Conservation (phyloP, 176 grass and related monocot genomes). For the Lolium perenne region DNA sequence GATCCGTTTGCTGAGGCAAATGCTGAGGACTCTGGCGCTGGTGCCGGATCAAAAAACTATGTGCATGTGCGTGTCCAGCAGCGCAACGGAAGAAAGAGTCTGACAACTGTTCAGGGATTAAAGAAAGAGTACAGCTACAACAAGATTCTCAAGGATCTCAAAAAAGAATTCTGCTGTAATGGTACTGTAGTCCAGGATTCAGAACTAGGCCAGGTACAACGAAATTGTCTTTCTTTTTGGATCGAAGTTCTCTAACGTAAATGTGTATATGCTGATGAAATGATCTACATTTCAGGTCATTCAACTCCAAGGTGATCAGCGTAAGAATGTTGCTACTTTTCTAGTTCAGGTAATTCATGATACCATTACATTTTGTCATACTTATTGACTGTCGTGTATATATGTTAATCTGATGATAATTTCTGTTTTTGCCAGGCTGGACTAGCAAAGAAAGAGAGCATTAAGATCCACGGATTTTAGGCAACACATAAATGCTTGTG, state of each 20-base stretch:
- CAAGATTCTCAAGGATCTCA: constrained; percentile 71
- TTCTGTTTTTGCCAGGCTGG: constrained; percentile 48
- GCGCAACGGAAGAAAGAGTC: constrained; percentile 76
- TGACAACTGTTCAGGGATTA: constrained; percentile 71
- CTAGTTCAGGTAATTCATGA: constrained; percentile 52
- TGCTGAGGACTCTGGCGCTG: constrained; percentile 65
- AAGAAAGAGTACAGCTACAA: constrained; percentile 78
- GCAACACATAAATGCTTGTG: not conserved
- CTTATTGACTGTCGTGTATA: not conserved
- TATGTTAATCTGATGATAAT: not conserved
- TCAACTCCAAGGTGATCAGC: constrained; percentile 73
- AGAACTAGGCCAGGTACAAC: constrained; percentile 67
- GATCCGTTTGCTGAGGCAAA: constrained; percentile 72
- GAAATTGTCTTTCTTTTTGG: not conserved
- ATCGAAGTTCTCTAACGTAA: not conserved
- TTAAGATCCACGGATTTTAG: constrained; percentile 72
- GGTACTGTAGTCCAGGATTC: constrained; percentile 72
- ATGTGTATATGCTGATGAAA: not conserved
- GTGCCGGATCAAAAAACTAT: constrained; percentile 66
- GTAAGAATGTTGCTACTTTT: constrained; percentile 69
- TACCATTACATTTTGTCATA: not conserved
- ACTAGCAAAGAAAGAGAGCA: constrained; percentile 64
- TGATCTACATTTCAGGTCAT: constrained; percentile 49
- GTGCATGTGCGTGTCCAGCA: constrained; percentile 73
- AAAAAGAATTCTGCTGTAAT: constrained; percentile 75